A percentile compares a stretch with the other conserved stretches of the same genome.
Evolutionary conservation across 2,329 filamentous ascomycete species (phyloP).

Genomic region (Sarocladiaceae sp.): DNA sequence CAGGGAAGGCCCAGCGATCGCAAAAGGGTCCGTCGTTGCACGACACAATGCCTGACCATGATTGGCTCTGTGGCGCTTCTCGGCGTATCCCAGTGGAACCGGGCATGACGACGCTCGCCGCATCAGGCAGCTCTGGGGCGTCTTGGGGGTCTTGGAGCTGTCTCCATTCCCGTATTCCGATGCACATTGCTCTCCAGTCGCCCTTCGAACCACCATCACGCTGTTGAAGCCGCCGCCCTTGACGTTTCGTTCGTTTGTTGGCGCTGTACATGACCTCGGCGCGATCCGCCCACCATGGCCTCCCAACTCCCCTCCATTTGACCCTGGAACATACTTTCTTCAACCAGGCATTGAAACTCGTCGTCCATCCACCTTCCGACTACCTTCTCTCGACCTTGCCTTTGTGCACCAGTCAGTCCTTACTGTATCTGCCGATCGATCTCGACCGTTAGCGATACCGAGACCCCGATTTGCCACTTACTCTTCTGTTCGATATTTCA

Average conservation of each 20-base stretch:
- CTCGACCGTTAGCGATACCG: background rate
- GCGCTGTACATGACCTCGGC: background rate
- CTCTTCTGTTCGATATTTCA: background rate
- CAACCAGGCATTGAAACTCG: background rate
- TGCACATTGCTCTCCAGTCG: background rate
- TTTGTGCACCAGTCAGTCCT: constrained; percentile 1
- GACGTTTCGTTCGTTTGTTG: background rate
- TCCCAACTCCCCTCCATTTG: background rate
- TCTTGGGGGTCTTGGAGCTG: background rate
- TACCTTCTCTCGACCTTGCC: background rate
- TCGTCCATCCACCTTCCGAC: background rate
- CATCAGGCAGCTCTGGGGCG: background rate
- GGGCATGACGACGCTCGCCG: constrained; percentile 9
- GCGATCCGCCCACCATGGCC: constrained; percentile 1
- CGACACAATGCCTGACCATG: background rate
- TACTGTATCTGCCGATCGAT: background rate
- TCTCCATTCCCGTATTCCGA: background rate
- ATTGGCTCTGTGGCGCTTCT: background rate
- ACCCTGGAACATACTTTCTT: background rate
- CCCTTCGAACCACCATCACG: background rate
- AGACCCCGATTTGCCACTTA: background rate
- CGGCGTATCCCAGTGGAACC: background rate
- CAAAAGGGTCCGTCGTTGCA: background rate
- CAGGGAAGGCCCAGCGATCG: background rate
- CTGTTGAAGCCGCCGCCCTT: constrained; percentile 5